Percentiles rank a stretch among this genome's conserved stretches.
Evolutionary conservation across 2,329 filamentous ascomycete species (phyloP).

Genomic region (Tolypocladium paradoxum): DNA sequence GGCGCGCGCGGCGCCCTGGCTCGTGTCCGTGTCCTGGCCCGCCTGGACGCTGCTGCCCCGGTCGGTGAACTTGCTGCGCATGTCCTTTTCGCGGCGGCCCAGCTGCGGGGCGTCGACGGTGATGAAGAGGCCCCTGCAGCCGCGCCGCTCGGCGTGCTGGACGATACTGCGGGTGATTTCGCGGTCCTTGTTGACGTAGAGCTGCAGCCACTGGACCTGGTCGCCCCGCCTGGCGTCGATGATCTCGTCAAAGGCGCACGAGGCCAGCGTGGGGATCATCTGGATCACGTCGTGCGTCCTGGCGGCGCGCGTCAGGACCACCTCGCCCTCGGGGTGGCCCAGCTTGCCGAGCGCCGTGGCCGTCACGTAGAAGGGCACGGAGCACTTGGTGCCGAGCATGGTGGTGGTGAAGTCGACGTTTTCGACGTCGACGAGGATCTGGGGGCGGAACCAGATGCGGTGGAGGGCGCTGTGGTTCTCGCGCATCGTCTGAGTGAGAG

Average conservation of each 20-base stretch:
- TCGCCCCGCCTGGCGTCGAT: slow-evolving; percentile 68
- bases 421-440: slow-evolving; percentile 80
- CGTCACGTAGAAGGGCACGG: slow-evolving; percentile 91
- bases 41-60: slow-evolving; percentile 73
- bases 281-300: slow-evolving; percentile 83
- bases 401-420: slow-evolving; percentile 78
- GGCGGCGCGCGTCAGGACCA: slow-evolving; percentile 76
- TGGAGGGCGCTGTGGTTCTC: slow-evolving; percentile 96
- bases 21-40: slow-evolving; percentile 67
- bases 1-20: slow-evolving; percentile 85
- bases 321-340: slow-evolving; percentile 87
- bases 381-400: slow-evolving; percentile 80
- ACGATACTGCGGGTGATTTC: slow-evolving; percentile 84
- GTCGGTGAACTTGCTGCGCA: slow-evolving; percentile 86
- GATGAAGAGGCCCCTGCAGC: slow-evolving; percentile 94
- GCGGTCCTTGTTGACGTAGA: slow-evolving; percentile 95
- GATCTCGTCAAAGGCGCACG: slow-evolving; percentile 96
- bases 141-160: slow-evolving; percentile 78
- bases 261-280: slow-evolving; percentile 97
- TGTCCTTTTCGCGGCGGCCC: slow-evolving; percentile 91
- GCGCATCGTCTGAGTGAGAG: slow-evolving; percentile 83
- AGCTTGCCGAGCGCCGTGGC: slow-evolving; percentile 94
- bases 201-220: slow-evolving; percentile 92
- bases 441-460: slow-evolving; percentile 92
- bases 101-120: slow-evolving; percentile 96